Evolutionary conservation across 306 rosid species (phyloP).

Genomic region (Inga laurina): DNA sequence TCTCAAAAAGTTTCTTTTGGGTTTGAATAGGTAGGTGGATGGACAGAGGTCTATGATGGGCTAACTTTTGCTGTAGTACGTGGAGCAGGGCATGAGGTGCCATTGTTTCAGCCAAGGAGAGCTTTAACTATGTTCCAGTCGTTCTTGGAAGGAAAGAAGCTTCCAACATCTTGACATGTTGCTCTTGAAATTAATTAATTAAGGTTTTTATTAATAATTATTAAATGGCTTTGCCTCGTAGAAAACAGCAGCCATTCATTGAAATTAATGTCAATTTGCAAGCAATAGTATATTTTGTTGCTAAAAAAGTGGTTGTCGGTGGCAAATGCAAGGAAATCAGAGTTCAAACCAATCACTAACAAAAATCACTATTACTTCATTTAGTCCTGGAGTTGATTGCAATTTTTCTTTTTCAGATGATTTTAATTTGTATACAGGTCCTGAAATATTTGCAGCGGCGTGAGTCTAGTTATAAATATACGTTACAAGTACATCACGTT

Average conservation of each 20-base stretch:
- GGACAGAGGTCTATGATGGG: slow-evolving; percentile 71
- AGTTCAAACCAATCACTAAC: not conserved
- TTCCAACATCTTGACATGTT: slow-evolving; percentile 51
- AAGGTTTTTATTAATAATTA: not conserved
- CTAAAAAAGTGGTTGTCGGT: not conserved
- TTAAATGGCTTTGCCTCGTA: not conserved
- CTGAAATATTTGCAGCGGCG: not conserved
- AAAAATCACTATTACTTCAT: not conserved
- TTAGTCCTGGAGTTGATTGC: not conserved
- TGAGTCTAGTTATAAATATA: too few relatives aligned
- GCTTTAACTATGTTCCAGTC: slow-evolving; percentile 55
- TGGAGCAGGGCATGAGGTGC: slow-evolving; percentile 79
- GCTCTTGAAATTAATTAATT: not conserved
- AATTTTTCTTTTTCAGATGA: not conserved
- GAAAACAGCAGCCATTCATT: not conserved
- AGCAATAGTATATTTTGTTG: not conserved
- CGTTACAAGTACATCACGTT: not conserved
- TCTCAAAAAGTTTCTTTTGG: not conserved
- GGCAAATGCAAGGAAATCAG: not conserved
- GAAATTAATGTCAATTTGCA: not conserved
- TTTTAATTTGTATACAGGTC: not conserved
- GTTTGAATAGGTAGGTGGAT: slow-evolving; percentile 57
- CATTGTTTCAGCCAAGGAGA: slow-evolving; percentile 56
- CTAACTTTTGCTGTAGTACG: slow-evolving; percentile 66
- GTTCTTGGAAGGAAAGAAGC: slow-evolving; percentile 54